Evolutionary conservation across 83 land plant genomes (phyloP), one percentile per base, ranked within the genome.

Genomic region (Picea abies): DNA sequence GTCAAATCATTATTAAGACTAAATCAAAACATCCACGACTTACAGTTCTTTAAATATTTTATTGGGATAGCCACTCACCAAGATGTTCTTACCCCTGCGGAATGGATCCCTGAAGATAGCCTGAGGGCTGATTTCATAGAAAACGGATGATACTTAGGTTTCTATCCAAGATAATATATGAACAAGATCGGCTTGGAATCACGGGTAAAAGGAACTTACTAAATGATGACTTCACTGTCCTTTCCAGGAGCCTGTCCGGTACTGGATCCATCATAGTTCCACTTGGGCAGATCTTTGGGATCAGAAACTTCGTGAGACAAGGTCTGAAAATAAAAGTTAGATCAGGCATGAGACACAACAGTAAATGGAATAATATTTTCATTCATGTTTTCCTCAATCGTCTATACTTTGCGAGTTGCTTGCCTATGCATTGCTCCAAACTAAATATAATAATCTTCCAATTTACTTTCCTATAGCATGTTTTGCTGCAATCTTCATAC

Each of bases 31-130:
- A 44, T 5, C 47, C 47, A 44, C 1, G 35, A 35, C 35, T 35
- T 1, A 35, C 49, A 44, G 49, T 44, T 44, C 3, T 56, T 12
- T 56, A 12, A 62, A 15, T 25, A 58, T 76, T 19, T 49, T 75
- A 76, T 9, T 14, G 61, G 44, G 73, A 35, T 63, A 35, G 26
- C 20, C 39, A 47, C 87, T 79, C 71, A 88, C 92, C 90, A 90
- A 78, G 10, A 88, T 90, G 81, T 90, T 86, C 32, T 90, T 83
- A 16, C 90, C 90, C 69, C 84, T 78, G 44, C 92, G 79, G 83
- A 90, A 90, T 1, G 92, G 92, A 58, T 90, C 92, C 56, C 77
- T 88, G 90, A 88, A 90, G 58, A 90, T 88, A 3, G 90, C 92
- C 68, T 86, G 92, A 20, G 92, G 92, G 77, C 92, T 88, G 80